Evolutionary conservation across 31 red algal species (phyloP).

Genomic region (Odonthalia washingtoniensis): DNA sequence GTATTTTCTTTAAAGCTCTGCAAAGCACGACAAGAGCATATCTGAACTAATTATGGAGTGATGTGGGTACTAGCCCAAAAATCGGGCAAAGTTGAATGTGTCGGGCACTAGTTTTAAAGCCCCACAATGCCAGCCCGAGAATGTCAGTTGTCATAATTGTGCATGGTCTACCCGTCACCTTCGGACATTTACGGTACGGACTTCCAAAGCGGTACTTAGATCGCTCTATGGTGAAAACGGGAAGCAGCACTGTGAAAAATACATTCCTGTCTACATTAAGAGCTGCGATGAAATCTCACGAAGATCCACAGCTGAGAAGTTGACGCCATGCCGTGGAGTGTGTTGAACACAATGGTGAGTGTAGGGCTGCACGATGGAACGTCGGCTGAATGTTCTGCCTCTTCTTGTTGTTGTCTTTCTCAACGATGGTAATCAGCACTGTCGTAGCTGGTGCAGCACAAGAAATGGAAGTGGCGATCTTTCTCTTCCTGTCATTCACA

Average conservation of each 20-base stretch:
- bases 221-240: not conserved
- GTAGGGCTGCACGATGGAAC: too few relatives aligned
- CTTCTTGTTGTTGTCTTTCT: too few relatives aligned
- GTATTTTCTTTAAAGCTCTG: too few relatives aligned
- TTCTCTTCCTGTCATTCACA: too few relatives aligned
- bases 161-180: not conserved
- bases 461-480: too few relatives aligned
- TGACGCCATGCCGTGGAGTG: constrained; percentile 39
- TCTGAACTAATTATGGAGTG: constrained; percentile 3
- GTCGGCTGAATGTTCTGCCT: too few relatives aligned
- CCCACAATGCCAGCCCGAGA: constrained; percentile 36
- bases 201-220: not conserved
- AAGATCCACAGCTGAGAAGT: constrained; percentile 2
- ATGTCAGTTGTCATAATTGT: not conserved
- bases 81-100: too few relatives aligned
- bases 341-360: too few relatives aligned
- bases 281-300: constrained; percentile 15
- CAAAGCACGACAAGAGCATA: constrained; percentile 20
- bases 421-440: too few relatives aligned
- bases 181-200: not conserved
- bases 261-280: not conserved
- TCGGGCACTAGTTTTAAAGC: constrained; percentile 22
- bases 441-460: too few relatives aligned
- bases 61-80: constrained; percentile 37
- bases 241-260: constrained; percentile 1